A percentile compares a stretch with the other conserved stretches of the same genome.
These are phyloP conservation scores for Colletotrichum camelliae DNA, from an alignment of 2,329 filamentous ascomycete genomes.

Conservation along the genomic window DNA sequence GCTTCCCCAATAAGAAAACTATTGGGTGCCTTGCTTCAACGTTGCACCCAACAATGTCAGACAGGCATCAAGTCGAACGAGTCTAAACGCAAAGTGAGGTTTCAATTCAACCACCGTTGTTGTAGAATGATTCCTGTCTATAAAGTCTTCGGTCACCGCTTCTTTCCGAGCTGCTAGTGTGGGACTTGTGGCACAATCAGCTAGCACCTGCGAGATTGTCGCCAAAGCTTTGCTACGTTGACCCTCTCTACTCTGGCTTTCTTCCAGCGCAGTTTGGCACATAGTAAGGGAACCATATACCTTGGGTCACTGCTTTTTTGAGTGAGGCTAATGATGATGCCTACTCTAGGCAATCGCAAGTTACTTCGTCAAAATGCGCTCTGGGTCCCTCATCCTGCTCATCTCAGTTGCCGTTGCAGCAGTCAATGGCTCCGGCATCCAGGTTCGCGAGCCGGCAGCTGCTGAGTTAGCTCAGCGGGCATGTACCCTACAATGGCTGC, in stretches of 20 bases:
- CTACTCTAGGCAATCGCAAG: neutral
- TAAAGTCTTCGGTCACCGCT: neutral
- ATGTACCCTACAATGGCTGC: conserved; percentile 25
- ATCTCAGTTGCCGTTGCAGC: neutral
- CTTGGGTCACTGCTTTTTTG: neutral
- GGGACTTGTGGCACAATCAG: neutral
- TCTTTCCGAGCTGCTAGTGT: neutral
- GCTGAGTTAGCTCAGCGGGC: conserved; percentile 15
- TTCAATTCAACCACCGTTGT: too few relatives aligned
- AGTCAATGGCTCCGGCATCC: neutral
- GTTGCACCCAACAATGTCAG: neutral
- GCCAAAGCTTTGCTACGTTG: neutral
- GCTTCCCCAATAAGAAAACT: neutral
- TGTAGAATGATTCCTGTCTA: too few relatives aligned
- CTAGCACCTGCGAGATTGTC: neutral
- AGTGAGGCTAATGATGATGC: neutral
- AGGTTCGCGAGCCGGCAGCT: neutral
- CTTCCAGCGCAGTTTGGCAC: neutral
- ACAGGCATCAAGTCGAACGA: neutral
- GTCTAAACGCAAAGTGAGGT: neutral
- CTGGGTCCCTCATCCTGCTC: neutral
- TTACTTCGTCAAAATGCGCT: neutral
- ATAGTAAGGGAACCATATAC: neutral
- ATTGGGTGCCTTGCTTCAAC: neutral
- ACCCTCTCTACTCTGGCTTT: neutral